phyloP scores from a whole-genome alignment of 1,284 basidiomycete genomes.

The Somion occarium region DNA sequence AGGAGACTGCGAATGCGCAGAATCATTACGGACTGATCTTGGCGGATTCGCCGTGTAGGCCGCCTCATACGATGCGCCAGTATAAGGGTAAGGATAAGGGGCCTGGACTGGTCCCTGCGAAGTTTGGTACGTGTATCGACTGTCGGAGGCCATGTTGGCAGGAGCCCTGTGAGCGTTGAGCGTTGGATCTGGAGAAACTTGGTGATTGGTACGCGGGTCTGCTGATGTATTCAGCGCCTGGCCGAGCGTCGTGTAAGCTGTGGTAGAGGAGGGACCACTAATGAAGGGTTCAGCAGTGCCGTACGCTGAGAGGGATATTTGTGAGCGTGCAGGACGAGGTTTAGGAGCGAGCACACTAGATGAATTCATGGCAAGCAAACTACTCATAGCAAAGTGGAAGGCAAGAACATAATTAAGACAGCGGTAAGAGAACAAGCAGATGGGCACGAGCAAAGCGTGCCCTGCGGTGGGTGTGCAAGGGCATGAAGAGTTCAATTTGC shows the following conservation, averaged over 20 bases:
- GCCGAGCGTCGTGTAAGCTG: conserved; percentile 27
- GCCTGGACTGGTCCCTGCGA: conserved; percentile 37
- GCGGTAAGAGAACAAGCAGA: background rate
- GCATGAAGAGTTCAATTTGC: conserved; percentile 3
- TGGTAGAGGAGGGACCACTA: conserved; percentile 16
- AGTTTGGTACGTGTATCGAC: conserved; percentile 52
- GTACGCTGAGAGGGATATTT: conserved; percentile 19
- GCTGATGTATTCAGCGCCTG: conserved; percentile 24
- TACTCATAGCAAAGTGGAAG: conserved; percentile 3
- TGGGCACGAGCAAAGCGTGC: conserved; percentile 6
- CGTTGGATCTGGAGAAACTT: conserved; percentile 11
- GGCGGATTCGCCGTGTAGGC: conserved; percentile 31
- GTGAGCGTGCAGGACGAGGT: conserved; percentile 17
- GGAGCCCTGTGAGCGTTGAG: conserved; percentile 14
- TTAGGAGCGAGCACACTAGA: background rate
- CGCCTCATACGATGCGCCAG: conserved; percentile 37
- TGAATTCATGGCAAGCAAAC: background rate
- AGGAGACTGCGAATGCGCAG: conserved; percentile 30
- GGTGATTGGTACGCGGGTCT: conserved; percentile 15
- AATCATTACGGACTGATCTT: conserved; percentile 32
- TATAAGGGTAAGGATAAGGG: conserved; percentile 49
- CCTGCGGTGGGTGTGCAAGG: conserved; percentile 3
- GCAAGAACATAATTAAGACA: background rate
- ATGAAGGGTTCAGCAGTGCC: conserved; percentile 19
- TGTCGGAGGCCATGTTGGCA: conserved; percentile 46